phyloP scores from a whole-genome alignment of 805 yeast species.

The Myxozyma neotropica region DNA sequence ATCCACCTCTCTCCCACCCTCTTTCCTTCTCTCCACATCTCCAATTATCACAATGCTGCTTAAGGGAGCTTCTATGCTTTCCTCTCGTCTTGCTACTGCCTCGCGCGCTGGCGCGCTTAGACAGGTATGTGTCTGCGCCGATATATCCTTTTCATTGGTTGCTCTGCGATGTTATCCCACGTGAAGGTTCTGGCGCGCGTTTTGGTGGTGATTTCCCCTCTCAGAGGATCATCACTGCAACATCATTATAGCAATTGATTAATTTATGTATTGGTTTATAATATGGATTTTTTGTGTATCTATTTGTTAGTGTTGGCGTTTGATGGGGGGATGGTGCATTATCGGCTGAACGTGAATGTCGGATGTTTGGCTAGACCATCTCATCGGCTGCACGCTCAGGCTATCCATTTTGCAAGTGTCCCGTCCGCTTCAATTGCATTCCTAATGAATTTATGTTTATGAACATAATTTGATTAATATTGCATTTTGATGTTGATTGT shows the following conservation, averaged over 20 bases:
- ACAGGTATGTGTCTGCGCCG: conserved; percentile 25
- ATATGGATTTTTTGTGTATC: background rate
- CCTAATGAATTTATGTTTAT: background rate
- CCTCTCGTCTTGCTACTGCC: conserved; percentile 19
- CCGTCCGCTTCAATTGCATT: background rate
- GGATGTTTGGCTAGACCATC: background rate
- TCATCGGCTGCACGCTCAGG: background rate
- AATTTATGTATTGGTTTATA: background rate
- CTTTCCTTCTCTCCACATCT: background rate
- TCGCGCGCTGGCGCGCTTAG: conserved; percentile 35
- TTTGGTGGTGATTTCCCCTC: background rate
- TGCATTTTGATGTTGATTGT: background rate
- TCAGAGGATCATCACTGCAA: background rate
- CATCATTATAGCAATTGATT: background rate
- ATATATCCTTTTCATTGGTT: background rate
- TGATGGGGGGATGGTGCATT: background rate
- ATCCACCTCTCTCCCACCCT: background rate
- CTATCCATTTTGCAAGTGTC: too few species aligned
- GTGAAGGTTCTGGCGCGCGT: background rate
- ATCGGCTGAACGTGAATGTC: conserved; percentile 3
- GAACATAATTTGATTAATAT: background rate
- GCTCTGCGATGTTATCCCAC: background rate
- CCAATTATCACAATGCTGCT: conserved; percentile 19
- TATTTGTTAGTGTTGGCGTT: background rate
- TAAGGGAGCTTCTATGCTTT: conserved; percentile 16